phyloP scores from a whole-genome alignment of 306 rosid species.

The Quercus engelmannii region DNA sequence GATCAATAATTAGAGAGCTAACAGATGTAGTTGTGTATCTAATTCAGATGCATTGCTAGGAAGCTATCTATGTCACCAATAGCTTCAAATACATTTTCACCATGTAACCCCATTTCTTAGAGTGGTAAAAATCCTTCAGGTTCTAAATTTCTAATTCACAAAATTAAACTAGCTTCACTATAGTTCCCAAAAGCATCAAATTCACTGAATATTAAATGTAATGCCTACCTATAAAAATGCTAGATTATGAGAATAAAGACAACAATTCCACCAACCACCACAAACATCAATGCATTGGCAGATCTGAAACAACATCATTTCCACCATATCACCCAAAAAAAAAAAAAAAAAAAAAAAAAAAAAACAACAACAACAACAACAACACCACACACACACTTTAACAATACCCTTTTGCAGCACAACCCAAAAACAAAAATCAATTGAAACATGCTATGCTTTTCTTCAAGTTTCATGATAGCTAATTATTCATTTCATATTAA shows the following conservation, averaged over 20 bases:
- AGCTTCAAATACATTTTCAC: neutral
- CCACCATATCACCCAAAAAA: too few relatives aligned
- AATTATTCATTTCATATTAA: too few relatives aligned
- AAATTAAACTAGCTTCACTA: neutral
- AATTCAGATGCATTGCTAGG: neutral
- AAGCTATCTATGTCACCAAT: neutral
- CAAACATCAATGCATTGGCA: neutral
- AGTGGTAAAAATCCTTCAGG: neutral
- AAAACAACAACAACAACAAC: too few relatives aligned
- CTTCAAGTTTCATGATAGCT: too few relatives aligned
- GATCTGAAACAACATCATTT: too few relatives aligned
- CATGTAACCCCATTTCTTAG: neutral
- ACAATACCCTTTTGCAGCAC: too few relatives aligned
- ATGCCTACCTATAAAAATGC: neutral
- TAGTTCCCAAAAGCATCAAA: neutral
- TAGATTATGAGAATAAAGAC: neutral
- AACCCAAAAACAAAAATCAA: too few relatives aligned
- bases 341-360: too few relatives aligned
- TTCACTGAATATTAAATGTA: neutral
- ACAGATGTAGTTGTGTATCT: neutral
- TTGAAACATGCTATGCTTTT: too few relatives aligned
- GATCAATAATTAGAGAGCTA: too few relatives aligned
- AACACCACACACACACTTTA: too few relatives aligned
- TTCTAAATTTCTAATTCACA: neutral
- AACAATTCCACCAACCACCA: neutral